Conservation (phyloP, 176 grass and related monocot species). For the Echinochloa phyllopogon region DNA sequence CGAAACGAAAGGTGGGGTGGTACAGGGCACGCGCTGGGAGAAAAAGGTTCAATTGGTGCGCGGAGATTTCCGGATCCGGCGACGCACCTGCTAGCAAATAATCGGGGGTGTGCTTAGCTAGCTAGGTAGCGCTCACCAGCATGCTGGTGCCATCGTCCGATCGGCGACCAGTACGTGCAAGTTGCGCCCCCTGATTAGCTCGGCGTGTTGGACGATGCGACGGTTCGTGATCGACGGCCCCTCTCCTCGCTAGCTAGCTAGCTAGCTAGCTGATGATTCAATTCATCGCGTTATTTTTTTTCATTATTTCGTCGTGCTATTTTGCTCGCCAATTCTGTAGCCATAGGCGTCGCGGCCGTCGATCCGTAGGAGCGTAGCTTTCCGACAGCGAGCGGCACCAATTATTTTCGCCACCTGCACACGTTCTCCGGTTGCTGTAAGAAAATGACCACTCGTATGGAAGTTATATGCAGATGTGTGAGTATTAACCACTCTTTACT, state of each 20-base stretch:
- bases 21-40: background rate
- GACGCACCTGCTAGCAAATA: constrained; percentile 36
- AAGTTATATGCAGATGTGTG: constrained; percentile 22
- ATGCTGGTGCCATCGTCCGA: constrained; percentile 23
- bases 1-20: constrained; percentile 38
- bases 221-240: too few relatives aligned
- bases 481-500: constrained; percentile 53
- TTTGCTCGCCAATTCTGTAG: background rate
- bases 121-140: constrained; percentile 46
- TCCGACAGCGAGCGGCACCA: constrained; percentile 34
- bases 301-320: background rate
- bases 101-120: constrained; percentile 37
- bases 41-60: background rate
- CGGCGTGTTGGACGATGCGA: background rate
- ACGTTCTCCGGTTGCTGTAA: constrained; percentile 34
- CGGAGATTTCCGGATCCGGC: background rate
- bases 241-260: too few relatives aligned
- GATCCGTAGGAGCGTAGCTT: constrained; percentile 39
- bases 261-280: too few relatives aligned
- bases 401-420: constrained; percentile 42
- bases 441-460: constrained; percentile 41
- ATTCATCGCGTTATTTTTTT: too few relatives aligned
- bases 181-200: background rate
- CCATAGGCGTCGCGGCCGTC: background rate
- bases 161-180: background rate